Base-by-base conservation (phyloP, 768 basidiomycete genomes). In the Aureoboletus auriporus region DNA sequence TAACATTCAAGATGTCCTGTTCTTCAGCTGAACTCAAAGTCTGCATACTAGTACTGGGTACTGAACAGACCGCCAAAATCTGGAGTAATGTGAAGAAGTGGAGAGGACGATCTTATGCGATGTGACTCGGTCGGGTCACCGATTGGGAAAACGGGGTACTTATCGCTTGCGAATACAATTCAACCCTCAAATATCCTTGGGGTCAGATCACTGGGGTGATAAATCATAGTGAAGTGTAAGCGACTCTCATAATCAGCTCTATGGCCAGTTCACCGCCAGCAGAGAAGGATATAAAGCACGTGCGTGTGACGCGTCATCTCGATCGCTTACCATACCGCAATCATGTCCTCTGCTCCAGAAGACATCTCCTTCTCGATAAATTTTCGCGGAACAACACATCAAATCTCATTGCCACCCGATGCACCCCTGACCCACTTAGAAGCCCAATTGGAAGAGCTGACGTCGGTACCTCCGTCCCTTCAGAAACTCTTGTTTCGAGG, bases 401-500 rank as follows among this genome's bases (percentile, higher is more conserved):
- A 61, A 2, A 53, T 88, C n/a, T 72, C 75, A 0, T 56, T 85
- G 0, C 67, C 69, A n/a, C 64, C 75, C 0, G 71, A 80, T 36
- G 70, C 69, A 41, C 75, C 84, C 3, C 58, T 90, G n/a, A 63
- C 69, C 2, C 60, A 58, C 9, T 69, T 91, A 2, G 75, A 82
- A 45, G 55, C 68, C 1, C 72, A 61, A 28, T 60, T 89, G 5
- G 78, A 84, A 59, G 75, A 81, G 53, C 72, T 87, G 27, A 89
- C 86, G 2, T 71, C 74, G 23, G 82, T 89, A 10, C 84, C 86
- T 0, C 74, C 79, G 4, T 61, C 73, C 4, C 67, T 82, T 35
- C 87, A 90, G 69, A 91, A 90, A 58, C 70, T 89, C 36, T 62
- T 89, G 8, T 84, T 76, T 69, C 86, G 81, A 60, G 85, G 87